phyloP scores from a whole-genome alignment of 83 land plant species.

The Picea abies region DNA sequence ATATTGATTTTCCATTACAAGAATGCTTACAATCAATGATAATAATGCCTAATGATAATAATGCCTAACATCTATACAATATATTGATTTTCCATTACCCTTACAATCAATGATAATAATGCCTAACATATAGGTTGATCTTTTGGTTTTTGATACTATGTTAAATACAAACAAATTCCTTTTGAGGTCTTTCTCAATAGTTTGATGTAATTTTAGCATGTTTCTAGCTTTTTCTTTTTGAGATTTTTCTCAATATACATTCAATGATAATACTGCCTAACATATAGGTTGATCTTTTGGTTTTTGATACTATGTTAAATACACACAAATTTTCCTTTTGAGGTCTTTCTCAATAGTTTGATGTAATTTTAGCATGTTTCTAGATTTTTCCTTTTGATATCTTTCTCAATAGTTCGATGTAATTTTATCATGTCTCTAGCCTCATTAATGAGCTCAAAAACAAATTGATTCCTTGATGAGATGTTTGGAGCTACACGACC shows the following conservation, averaged over 20 bases:
- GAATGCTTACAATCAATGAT: not conserved
- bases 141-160: not conserved
- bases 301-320: slow-evolving; percentile 3
- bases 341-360: not conserved
- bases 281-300: not conserved
- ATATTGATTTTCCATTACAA: no score
- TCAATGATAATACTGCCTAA: no score
- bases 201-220: no score
- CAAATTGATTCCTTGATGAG: no score
- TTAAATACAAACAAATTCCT: not conserved
- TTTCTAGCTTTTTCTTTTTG: no score
- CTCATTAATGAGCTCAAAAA: no score
- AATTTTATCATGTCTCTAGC: not conserved
- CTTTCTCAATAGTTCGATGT: not conserved
- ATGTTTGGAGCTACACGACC: not conserved
- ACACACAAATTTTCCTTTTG: not conserved
- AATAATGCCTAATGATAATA: not conserved
- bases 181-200: not conserved
- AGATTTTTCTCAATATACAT: not conserved
- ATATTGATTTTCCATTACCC: not conserved
- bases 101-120: no score
- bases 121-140: not conserved
- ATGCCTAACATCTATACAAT: not conserved
- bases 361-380: no score
- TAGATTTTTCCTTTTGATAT: no score